Evolutionary conservation across 331 rosid species (phyloP), one percentile per base, ranked within the genome.

Genomic region (Pyrus hybrid): DNA sequence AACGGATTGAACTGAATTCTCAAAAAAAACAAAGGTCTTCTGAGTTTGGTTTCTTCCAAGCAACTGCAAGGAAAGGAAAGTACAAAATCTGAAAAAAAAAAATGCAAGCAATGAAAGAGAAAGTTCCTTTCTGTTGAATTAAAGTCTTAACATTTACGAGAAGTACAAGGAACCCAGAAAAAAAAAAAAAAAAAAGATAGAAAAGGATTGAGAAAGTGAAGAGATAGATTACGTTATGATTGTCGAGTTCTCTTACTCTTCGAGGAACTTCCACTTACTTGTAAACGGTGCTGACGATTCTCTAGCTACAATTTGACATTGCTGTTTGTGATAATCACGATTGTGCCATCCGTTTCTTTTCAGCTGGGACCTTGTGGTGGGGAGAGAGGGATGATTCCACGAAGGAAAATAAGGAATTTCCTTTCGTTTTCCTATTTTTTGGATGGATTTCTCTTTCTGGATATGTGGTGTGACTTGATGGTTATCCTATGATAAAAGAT

Each of bases 211-310:
- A 54, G 32, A 49, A 47, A 30, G 60, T 6, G 28, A 60, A 14
- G 62, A 30, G 45, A 43, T 29, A 72, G 71, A 79, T 79, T 72
- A 77, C 81, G 79, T 66, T 76, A 54, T 62, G 72, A 12, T 29
- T 29, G 30, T 29, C 30, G 4, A 3, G 30, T 29, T 3, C 21
- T 16, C 20, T 20, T 43, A 21, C 68, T 58, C 56, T 70, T 43
- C 77, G 54, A 75, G 81, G 83, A 43, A 70, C 23, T 71, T 75
- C 43, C 64, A 69, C 68, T 13, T 28, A 17, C 29, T 29, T 47
- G 13, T 43, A 21, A 8, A n/a, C 60, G 10, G 8, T 54, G 60
- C 12, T 10, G 4, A 13, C 35, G 18, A 32, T 33, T 13, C 10
- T 1, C 18, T 60, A 5, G 41, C 69, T 54, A 6, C 53, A 9